Conservation (phyloP, 2,329 filamentous ascomycete species). For the Albifimbria verrucaria region DNA sequence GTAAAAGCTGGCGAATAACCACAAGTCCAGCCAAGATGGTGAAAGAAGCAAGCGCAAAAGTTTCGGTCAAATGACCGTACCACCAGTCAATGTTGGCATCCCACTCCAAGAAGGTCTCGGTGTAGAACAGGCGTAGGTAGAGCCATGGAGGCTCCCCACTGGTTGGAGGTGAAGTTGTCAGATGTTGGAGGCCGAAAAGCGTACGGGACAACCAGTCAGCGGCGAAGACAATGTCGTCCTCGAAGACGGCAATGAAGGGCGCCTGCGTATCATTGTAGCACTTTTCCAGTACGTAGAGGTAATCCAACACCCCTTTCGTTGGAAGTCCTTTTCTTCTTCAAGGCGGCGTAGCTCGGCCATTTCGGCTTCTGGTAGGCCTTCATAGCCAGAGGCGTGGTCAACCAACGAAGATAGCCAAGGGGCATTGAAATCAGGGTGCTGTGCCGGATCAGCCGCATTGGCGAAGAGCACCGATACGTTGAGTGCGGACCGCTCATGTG, state of each 20-base stretch:
- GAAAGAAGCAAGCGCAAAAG: background rate
- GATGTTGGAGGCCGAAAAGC: constrained; percentile 70
- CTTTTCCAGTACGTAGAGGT: constrained; percentile 3
- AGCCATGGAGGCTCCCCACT: constrained; percentile 49
- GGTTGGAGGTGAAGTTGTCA: constrained; percentile 18
- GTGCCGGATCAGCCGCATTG: constrained; percentile 4
- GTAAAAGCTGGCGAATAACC: background rate
- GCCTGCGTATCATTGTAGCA: constrained; percentile 27
- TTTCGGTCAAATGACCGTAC: background rate
- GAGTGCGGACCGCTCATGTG: constrained; percentile 1
- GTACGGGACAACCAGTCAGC: constrained; percentile 82
- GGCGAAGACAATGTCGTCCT: constrained; percentile 73
- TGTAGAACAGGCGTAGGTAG: constrained; percentile 63
- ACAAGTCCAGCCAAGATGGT: background rate
- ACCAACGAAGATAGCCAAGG: background rate
- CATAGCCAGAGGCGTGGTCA: background rate
- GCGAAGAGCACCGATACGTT: constrained; percentile 4
- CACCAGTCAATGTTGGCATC: background rate
- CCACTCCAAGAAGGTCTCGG: background rate
- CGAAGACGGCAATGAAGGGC: constrained; percentile 66
- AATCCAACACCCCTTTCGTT: constrained; percentile 5
- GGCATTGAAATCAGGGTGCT: background rate
- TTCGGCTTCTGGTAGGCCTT: background rate
- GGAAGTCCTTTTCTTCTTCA: background rate
- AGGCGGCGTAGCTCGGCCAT: background rate